These are phyloP conservation scores for Fusarium buharicum DNA, from an alignment of 2,329 filamentous ascomycete species.

Conservation along the genomic window DNA sequence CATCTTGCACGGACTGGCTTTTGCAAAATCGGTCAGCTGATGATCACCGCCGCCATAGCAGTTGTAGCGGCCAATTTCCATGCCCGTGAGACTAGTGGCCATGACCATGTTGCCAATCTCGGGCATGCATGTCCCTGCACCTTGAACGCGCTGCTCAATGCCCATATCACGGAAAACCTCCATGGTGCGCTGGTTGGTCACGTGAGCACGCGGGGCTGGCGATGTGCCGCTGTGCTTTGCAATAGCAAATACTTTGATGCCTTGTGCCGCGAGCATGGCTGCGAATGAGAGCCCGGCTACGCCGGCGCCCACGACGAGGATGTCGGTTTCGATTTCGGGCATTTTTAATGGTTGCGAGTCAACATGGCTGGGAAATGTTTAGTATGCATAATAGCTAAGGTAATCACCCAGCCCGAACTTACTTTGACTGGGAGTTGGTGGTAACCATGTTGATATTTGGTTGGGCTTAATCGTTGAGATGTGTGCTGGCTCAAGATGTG, in stretches of 20 bases:
- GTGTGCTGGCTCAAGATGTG: background rate
- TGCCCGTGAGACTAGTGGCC: conserved; percentile 24
- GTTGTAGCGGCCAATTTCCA: conserved; percentile 21
- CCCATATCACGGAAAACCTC: conserved; percentile 29
- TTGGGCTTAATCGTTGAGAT: background rate
- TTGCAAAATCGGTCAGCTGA: conserved; percentile 24
- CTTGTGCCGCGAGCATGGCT: conserved; percentile 10
- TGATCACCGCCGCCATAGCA: conserved; percentile 25
- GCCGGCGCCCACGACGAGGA: conserved; percentile 23
- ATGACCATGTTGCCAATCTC: conserved; percentile 21
- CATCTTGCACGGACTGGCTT: conserved; percentile 26
- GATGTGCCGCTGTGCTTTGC: conserved; percentile 27
- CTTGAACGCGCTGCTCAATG: conserved; percentile 8
- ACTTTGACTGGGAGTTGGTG: background rate
- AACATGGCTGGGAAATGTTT: background rate
- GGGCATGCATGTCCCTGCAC: conserved; percentile 8
- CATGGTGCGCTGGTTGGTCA: conserved; percentile 29
- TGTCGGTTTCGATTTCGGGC: conserved; percentile 18
- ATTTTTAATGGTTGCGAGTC: background rate
- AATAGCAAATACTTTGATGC: conserved; percentile 10
- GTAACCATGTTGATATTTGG: background rate
- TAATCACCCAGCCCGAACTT: background rate
- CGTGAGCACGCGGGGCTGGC: conserved; percentile 21
- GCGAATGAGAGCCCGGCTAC: conserved; percentile 18
- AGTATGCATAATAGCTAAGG: background rate